phyloP scores from a whole-genome alignment of 1,139 yeast genomes.

The Debaryomyces udenii region DNA sequence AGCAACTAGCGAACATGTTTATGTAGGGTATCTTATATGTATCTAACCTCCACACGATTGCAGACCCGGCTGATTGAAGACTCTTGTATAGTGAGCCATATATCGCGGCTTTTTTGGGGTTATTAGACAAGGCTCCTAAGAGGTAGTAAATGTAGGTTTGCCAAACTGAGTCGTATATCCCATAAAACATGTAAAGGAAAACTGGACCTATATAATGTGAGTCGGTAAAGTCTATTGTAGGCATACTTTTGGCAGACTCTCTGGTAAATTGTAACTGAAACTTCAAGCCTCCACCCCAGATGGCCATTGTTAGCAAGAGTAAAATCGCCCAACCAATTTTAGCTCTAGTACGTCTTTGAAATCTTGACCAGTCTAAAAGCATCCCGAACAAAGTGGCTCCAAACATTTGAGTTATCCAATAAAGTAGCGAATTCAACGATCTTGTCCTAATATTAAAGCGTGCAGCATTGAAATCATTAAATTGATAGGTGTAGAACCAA shows the following conservation, averaged over 20 bases:
- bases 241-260: conserved; percentile 30
- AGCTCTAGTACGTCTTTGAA: conserved; percentile 49
- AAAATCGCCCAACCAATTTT: conserved; percentile 48
- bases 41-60: conserved; percentile 63
- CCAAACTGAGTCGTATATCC: conserved; percentile 58
- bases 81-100: conserved; percentile 67
- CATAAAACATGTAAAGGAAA: conserved; percentile 63
- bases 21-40: conserved; percentile 44
- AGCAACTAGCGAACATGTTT: conserved; percentile 52
- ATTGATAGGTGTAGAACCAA: conserved; percentile 69
- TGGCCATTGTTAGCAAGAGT: conserved; percentile 45
- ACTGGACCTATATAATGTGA: conserved; percentile 56
- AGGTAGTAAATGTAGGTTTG: conserved; percentile 60
- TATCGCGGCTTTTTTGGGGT: conserved; percentile 57
- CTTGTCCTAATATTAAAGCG: conserved; percentile 61
- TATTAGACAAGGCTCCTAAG: conserved; percentile 60
- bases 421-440: conserved; percentile 59
- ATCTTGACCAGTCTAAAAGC: conserved; percentile 46
- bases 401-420: conserved; percentile 63
- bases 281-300: conserved; percentile 66
- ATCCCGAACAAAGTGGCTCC: conserved; percentile 56
- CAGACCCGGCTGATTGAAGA: conserved; percentile 65
- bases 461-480: conserved; percentile 58
- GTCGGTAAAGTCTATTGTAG: conserved; percentile 49
- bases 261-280: conserved; percentile 52